Evolutionary conservation across 2,329 filamentous ascomycete species (phyloP).

Genomic region (Colletotrichum camelliae): DNA sequence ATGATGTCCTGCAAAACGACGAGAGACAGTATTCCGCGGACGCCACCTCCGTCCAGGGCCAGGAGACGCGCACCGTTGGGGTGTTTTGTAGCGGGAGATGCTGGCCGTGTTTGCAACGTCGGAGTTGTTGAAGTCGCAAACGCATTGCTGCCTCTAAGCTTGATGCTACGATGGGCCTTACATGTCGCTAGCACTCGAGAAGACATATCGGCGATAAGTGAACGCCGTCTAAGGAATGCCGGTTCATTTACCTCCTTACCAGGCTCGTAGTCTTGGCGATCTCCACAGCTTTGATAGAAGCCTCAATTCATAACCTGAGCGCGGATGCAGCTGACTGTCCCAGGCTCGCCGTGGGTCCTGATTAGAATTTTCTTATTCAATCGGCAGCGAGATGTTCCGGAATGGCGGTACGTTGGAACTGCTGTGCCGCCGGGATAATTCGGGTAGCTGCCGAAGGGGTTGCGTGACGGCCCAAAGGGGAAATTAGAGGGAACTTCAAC

Average conservation of each 20-base stretch:
- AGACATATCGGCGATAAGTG: not conserved
- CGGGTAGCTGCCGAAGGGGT: not conserved
- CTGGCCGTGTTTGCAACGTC: not conserved
- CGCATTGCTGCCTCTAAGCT: not conserved
- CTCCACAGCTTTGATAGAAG: not conserved
- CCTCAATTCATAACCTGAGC: not conserved
- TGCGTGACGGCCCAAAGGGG: not conserved
- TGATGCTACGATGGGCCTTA: not conserved
- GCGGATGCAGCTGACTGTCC: not conserved
- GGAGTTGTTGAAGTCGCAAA: not conserved
- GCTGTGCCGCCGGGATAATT: not conserved
- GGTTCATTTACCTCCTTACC: not conserved
- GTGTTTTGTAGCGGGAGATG: not conserved
- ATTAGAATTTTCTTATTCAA: not conserved
- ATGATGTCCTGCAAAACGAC: not conserved
- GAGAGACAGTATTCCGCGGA: not conserved
- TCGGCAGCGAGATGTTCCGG: not conserved
- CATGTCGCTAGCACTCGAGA: not conserved
- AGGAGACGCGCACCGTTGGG: not conserved
- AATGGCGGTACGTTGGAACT: not conserved
- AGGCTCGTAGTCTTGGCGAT: rapidly evolving
- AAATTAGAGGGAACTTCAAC: not conserved
- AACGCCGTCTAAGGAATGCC: not conserved
- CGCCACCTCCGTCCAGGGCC: not conserved
- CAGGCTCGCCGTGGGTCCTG: not conserved